Percentiles rank a stretch among this genome's conserved stretches.
phyloP scores from a whole-genome alignment of 2,329 filamentous ascomycete genomes.

The Ophiostoma sp. region DNA sequence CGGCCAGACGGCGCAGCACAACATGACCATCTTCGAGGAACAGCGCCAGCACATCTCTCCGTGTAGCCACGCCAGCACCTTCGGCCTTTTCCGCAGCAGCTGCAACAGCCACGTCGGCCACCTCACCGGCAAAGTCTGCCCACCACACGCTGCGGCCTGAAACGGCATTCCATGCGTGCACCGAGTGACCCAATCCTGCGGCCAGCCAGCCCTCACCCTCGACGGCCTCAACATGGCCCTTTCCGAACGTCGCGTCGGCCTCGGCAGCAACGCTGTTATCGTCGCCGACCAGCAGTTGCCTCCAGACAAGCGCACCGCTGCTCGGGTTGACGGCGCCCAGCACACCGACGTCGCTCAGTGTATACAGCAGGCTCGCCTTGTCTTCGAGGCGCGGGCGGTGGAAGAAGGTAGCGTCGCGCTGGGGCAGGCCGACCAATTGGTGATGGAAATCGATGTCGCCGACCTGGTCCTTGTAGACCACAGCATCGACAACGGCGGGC shows the following conservation, averaged over 20 bases:
- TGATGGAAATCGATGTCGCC: slow-evolving; percentile 92
- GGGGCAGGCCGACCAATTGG: slow-evolving; percentile 80
- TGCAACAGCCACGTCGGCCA: slow-evolving; percentile 75
- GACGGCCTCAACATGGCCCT: slow-evolving; percentile 66
- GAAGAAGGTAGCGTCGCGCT: slow-evolving; percentile 87
- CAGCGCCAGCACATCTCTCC: slow-evolving; percentile 25
- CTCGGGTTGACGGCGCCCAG: slow-evolving; percentile 87
- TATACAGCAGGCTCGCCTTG: slow-evolving; percentile 87
- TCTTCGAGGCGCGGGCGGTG: slow-evolving; percentile 79
- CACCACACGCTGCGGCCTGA: slow-evolving; percentile 80
- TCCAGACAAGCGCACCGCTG: slow-evolving; percentile 82
- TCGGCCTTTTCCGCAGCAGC: slow-evolving; percentile 42
- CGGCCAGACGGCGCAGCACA: slow-evolving; percentile 69
- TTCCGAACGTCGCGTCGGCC: slow-evolving; percentile 33
- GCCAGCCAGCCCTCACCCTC: slow-evolving; percentile 77
- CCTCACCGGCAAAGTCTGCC: slow-evolving; percentile 56
- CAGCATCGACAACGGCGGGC: slow-evolving; percentile 54
- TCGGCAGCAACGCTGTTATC: slow-evolving; percentile 40
- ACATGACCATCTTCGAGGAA: slow-evolving; percentile 42
- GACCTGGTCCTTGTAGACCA: slow-evolving; percentile 82
- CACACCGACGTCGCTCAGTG: slow-evolving; percentile 79
- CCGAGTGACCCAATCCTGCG: slow-evolving; percentile 67
- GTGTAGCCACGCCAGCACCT: slow-evolving; percentile 50
- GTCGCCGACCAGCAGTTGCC: slow-evolving; percentile 65
- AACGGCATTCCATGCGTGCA: slow-evolving; percentile 80